Evolutionary conservation across 2,329 filamentous ascomycete genomes (phyloP).

Genomic region (Stemphylium vesicarium): DNA sequence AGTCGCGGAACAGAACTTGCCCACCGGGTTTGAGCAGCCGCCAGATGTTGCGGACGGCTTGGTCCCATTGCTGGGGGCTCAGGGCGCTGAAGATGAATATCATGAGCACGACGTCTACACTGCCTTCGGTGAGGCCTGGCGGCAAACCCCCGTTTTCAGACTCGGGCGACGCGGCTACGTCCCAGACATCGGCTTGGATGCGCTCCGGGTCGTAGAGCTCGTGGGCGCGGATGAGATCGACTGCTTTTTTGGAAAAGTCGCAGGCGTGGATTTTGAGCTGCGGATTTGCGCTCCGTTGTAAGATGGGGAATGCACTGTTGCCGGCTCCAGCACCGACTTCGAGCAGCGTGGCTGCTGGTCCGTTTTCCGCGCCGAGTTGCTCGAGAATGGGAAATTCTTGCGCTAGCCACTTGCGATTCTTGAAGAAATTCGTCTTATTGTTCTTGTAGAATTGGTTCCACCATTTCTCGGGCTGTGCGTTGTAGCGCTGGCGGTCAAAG

Average conservation of each 20-base stretch:
- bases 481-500: slow-evolving; percentile 92
- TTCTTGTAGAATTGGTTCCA: slow-evolving; percentile 99
- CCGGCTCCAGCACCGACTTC: slow-evolving; percentile 96
- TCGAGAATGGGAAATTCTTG: slow-evolving; percentile 94
- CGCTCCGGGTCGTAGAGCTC: slow-evolving; percentile 73
- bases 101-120: slow-evolving; percentile 89
- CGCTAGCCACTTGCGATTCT: slow-evolving; percentile 94
- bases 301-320: slow-evolving; percentile 92
- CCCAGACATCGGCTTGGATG: slow-evolving; percentile 94
- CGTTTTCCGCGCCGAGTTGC: slow-evolving; percentile 72
- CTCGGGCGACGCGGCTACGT: slow-evolving; percentile 64
- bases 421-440: slow-evolving; percentile 97
- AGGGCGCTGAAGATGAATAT: slow-evolving; percentile 98
- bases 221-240: slow-evolving; percentile 86
- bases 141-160: slow-evolving; percentile 67
- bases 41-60: slow-evolving; percentile 81
- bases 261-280: slow-evolving; percentile 86
- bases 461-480: slow-evolving; percentile 88
- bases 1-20: slow-evolving; percentile 94
- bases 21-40: slow-evolving; percentile 88
- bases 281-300: slow-evolving; percentile 83
- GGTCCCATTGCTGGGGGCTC: slow-evolving; percentile 81
- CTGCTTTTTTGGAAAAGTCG: slow-evolving; percentile 94
- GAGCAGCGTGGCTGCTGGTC: slow-evolving; percentile 73
- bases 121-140: slow-evolving; percentile 75